Evolutionary conservation across 345 rosid genomes (phyloP), one percentile per base, ranked within the genome.

Genomic region (Hibiscus mutabilis): DNA sequence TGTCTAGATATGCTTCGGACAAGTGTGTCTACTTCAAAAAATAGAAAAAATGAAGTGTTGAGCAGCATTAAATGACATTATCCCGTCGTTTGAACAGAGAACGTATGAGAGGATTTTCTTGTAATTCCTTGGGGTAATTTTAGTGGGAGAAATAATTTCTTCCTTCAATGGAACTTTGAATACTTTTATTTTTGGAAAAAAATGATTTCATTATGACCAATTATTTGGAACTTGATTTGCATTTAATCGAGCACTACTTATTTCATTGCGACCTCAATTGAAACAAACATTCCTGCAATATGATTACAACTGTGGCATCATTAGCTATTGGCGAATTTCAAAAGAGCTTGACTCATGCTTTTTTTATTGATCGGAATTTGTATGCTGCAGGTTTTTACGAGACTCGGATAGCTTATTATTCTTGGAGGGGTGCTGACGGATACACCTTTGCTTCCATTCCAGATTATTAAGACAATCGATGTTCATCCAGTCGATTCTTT

Each of bases 401-500:
- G 82, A 91, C 89, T 10, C 86, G 96, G 46, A 82, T 91, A 31
- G 98, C 98, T 40, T 93, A 93, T 79, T 93, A 93, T 60, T 83
- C 94, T 25, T 93, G 96, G 96, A 88, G 92, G 82, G 98, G 97
- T 24, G 90, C 84, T 4, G 81, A 81, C 51, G 98, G 97, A 35
- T 88, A 87, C 76, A 92, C 88, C 63, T 93, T 89, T 64, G 78
- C 92, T 47, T 81, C 96, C 35, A 93, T 93, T 75, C 98, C 98
- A 6, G 82, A 82, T 56, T 93, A 91, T 78, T 93, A 71, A 82
- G 71, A 35, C 73, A 2, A 5, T 8, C 40, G 47, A 5, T 4
- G 69, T 46, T 76, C 71, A 27, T 64, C 3, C 29, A 10, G 25
- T 49, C 7, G 62, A 31, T 66, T 24, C 18, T 6, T 24, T 16